Base-by-base conservation (phyloP, 1,284 basidiomycete genomes). In the Leccinum solheimii region DNA sequence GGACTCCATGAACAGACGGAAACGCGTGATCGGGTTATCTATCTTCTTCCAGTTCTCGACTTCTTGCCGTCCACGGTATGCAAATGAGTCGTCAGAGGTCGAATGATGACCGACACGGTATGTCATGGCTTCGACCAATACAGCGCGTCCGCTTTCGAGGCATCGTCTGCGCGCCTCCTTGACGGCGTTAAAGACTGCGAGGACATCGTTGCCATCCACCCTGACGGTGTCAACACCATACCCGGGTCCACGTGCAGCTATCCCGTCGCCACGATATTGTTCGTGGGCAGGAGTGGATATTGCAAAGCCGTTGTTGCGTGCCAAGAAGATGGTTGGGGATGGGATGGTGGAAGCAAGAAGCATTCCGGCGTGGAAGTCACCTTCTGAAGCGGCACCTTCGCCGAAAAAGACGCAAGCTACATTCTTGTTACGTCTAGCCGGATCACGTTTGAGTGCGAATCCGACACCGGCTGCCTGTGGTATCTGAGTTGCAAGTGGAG, bases 71-170 rank as follows among this genome's bases (percentile, higher is more conserved):
- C 91, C 83, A 43, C 94, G 86, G 76, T 97, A 97, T 27, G 94
- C 94, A 69, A 91, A 94, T 16, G 93, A 95, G 75, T 97, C 95
- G 73, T 97, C 95, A 11, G 93, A 95, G 0, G 95, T 97, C 14
- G 92, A 95, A 75, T 97, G 95, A 73, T 97, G 95, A n/a, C 95
- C 92, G 4, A 97, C 89, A 23, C 94, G 86, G 73, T 97, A 97
- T 2, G 89, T 91, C 92, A 97, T 95, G 5, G 92, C 92, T 78
- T 98, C 95, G 59, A 98, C 83, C 36, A 98, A 80, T 0, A 97
- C 92, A 7, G 91, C 92, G 48, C 93, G 84, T 36, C 91, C 88
- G 59, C 90, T 86, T 65, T 90, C 86, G 14, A 97, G 80, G 64
- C 94, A 95, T 52, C 89, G 80, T 60, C 81, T 77, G 55, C 94